A percentile compares a stretch with the other conserved stretches of the same genome.
Evolutionary conservation across 768 basidiomycete species (phyloP).

Genomic region (Floccularia luteovirens): DNA sequence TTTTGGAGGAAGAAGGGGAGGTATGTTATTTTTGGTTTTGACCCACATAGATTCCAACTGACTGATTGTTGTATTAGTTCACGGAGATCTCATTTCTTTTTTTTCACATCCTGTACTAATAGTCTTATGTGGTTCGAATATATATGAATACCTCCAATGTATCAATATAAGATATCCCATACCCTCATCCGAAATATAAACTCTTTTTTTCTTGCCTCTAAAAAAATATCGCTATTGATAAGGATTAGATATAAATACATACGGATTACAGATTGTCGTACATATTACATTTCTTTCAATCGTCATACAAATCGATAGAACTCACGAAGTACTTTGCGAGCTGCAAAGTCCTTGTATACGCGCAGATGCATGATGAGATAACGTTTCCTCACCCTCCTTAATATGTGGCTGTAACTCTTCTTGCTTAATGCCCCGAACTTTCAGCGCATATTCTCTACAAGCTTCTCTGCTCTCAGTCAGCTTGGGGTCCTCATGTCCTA

Average conservation of each 20-base stretch:
- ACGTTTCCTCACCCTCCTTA: conserved; percentile 43
- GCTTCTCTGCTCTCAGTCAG: conserved; percentile 55
- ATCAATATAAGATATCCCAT: background rate
- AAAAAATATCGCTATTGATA: background rate
- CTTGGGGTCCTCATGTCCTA: conserved; percentile 47
- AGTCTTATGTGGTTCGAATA: background rate
- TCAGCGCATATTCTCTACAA: conserved; percentile 59
- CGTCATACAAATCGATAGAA: no score
- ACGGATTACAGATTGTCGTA: background rate
- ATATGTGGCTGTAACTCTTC: conserved; percentile 63
- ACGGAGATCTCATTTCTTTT: background rate
- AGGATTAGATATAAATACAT: background rate
- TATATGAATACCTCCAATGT: background rate
- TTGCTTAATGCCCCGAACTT: conserved; percentile 46
- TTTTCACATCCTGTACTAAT: background rate
- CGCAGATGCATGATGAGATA: conserved; percentile 23
- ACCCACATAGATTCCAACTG: background rate
- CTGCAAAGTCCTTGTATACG: conserved; percentile 5
- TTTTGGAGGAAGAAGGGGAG: background rate
- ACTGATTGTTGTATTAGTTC: background rate
- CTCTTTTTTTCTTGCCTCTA: background rate
- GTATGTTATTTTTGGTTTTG: background rate
- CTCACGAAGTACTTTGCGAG: no score
- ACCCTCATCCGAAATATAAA: background rate
- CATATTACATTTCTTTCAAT: background rate